Evolutionary conservation across 2,329 filamentous ascomycete genomes (phyloP), one percentile per base, ranked within the genome.

Genomic region (Diaporthe sp.): DNA sequence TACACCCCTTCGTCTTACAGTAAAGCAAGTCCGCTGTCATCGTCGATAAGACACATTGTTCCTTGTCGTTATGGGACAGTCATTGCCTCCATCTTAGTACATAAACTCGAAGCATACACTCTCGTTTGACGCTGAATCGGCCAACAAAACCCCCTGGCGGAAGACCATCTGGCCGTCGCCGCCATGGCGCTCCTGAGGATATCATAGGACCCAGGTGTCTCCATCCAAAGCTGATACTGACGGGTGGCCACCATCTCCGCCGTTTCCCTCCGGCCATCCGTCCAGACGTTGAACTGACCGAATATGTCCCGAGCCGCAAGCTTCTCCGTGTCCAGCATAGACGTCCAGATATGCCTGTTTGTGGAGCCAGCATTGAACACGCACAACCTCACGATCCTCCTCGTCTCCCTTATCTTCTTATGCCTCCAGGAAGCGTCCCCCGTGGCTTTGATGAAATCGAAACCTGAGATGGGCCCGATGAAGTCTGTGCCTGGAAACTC

Each of bases 201-300:
- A 9, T 13, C 25, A 2, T 32, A 63, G 4, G 59, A 47, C n/a
- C 59, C 59, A 27, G 59, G 59, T 1, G 59, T 63, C 59, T 63
- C 59, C 59, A 47, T 32, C 59, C 59, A 63, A 1, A n/a, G 4
- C 59, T 63, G 59, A 15, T 63, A 47, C 17, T 63, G 39, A 6
- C 10, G 59, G 10, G 32, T 17, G 3, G 39, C 39, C 2, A 47
- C 39, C 17, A 47, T 10, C 25, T 32, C 39, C 2, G 59, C 59
- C 12, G 0, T 15, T 15, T 15, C 8, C 1, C 10, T 12, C 3
- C 17, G 15, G 27, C 12, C 8, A 6, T 17, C 15, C 4, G 1
- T 25, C 1, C 8, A 6, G 9, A 3, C 0, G 7, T 4, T 13
- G n/a, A 22, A 30, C 15, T 30, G 58, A 9, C 37, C 58, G 3